Evolutionary conservation across 495 filamentous ascomycete species (phyloP), one percentile per base, ranked within the genome.

Genomic region (Pseudomonodictys pantanalensis): DNA sequence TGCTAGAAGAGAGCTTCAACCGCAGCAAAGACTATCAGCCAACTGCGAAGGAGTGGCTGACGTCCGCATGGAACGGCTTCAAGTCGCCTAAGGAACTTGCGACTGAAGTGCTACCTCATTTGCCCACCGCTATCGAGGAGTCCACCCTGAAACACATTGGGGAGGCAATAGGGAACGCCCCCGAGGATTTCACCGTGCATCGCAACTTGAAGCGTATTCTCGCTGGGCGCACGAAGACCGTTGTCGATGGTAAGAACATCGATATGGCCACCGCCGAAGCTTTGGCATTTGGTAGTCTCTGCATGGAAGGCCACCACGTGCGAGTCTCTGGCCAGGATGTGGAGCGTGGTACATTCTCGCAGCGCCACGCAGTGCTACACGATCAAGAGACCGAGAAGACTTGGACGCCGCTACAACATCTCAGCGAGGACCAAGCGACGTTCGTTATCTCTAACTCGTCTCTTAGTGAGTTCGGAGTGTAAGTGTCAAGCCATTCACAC

Each of bases 401-500:
- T 12, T 96, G 95, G 74, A 97, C 91, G 9, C 93, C 95, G 42
- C 80, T 98, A 38, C 86, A 96, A 76, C 77, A 97, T 76, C 76
- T 97, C 70, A 86, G 81, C 76, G 82, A 91, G 57, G 86, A 92
- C 65, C 93, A 98, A 77, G 93, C 85, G 62, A 89, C 85, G 65
- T 97, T 98, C 71, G 89, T 92, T 71, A 96, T 98, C 73, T 89
- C 89, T 35, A 98, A 98, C 81, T 97, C 93, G 35, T 97, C 92
- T 8, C 79, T 98, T 62, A 93, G 88, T 72, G 93, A 98, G 76
- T 98, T 88, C 69, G 93, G 93, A 69, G 87, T 82, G 77, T 85
- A 77, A 76, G 82, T 78, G 48, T 18, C 23, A 38, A 5, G 15
- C 29, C 20, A 10, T 50, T 49, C 28, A 20, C 12, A 39, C 20